These are phyloP conservation scores for Clohesyomyces aquaticus DNA, from an alignment of 495 filamentous ascomycete genomes.

Conservation along the genomic window DNA sequence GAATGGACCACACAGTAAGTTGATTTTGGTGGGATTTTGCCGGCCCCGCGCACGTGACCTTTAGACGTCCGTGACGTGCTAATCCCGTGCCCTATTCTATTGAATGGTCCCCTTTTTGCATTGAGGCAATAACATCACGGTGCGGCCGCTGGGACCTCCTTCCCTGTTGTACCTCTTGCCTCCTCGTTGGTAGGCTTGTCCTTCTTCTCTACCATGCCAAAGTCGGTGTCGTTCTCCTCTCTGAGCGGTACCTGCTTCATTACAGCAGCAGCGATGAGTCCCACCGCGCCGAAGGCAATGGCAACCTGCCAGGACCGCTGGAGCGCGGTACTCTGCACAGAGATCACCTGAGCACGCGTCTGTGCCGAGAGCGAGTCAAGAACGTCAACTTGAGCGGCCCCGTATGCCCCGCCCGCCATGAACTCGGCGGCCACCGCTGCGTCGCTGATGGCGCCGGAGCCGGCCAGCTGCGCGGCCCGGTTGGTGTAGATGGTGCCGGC, in stretches of 20 bases:
- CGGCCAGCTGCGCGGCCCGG: constrained; percentile 30
- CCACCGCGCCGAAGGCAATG: not conserved
- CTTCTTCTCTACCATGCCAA: constrained; percentile 3
- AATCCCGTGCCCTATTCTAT: too few relatives aligned
- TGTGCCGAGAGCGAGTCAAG: not conserved
- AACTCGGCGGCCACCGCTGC: not conserved
- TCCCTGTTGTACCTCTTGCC: too few relatives aligned
- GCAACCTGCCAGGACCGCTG: constrained; percentile 3
- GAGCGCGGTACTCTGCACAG: not conserved
- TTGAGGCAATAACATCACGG: too few relatives aligned
- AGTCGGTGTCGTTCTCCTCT: not conserved
- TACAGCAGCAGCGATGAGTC: not conserved
- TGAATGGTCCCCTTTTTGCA: too few relatives aligned
- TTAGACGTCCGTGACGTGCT: too few relatives aligned
- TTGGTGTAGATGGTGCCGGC: constrained; percentile 57
- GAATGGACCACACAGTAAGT: too few relatives aligned
- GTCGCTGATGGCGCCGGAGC: not conserved
- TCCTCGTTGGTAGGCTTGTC: too few relatives aligned
- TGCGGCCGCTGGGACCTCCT: too few relatives aligned
- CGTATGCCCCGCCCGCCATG: not conserved
- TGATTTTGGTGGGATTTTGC: too few relatives aligned
- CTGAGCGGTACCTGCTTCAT: not conserved
- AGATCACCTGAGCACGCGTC: not conserved
- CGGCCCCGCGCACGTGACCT: too few relatives aligned
- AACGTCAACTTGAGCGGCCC: not conserved